Evolutionary conservation across 2,329 filamentous ascomycete species (phyloP).

Genomic region (Seiridium unicorne): DNA sequence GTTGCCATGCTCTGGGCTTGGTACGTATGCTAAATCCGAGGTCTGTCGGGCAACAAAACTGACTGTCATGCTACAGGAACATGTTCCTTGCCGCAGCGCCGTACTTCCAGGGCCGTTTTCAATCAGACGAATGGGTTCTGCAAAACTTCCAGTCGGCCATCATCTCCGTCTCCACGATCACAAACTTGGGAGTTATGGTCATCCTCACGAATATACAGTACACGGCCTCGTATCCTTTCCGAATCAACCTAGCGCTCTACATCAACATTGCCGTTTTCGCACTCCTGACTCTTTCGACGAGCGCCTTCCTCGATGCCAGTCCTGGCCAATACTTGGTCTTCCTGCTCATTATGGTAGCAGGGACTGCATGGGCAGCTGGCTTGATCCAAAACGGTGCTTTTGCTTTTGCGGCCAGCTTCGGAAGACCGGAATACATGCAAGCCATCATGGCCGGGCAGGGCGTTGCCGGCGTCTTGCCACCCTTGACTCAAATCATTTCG

Average conservation of each 20-base stretch:
- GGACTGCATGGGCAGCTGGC: slow-evolving; percentile 76
- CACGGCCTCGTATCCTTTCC: slow-evolving; percentile 81
- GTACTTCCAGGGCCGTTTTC: slow-evolving; percentile 86
- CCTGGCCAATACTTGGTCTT: slow-evolving; percentile 74
- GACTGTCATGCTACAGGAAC: slow-evolving; percentile 61
- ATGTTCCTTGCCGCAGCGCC: slow-evolving; percentile 96
- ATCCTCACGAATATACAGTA: slow-evolving; percentile 78
- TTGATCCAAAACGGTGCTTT: slow-evolving; percentile 93
- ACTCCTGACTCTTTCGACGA: slow-evolving; percentile 78
- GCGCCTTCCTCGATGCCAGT: slow-evolving; percentile 60
- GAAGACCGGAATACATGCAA: slow-evolving; percentile 85
- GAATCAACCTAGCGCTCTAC: slow-evolving; percentile 74
- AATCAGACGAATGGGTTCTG: slow-evolving; percentile 66
- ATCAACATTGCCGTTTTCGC: slow-evolving; percentile 77
- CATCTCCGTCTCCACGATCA: slow-evolving; percentile 79
- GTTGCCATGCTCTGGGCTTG: slow-evolving; percentile 97
- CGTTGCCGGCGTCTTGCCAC: slow-evolving; percentile 85
- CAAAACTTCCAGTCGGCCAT: slow-evolving; percentile 88
- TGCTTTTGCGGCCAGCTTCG: slow-evolving; percentile 85
- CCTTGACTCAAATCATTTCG: slow-evolving; percentile 76
- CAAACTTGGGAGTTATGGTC: slow-evolving; percentile 75
- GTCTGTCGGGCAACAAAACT: slow-evolving; percentile 8
- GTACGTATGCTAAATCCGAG: slow-evolving; percentile 46
- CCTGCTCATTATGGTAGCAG: slow-evolving; percentile 76
- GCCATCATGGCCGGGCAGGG: slow-evolving; percentile 95